These are phyloP conservation scores for Nakaseomyces glabratus DNA, from an alignment of 1,139 yeast genomes.

Conservation along the genomic window DNA sequence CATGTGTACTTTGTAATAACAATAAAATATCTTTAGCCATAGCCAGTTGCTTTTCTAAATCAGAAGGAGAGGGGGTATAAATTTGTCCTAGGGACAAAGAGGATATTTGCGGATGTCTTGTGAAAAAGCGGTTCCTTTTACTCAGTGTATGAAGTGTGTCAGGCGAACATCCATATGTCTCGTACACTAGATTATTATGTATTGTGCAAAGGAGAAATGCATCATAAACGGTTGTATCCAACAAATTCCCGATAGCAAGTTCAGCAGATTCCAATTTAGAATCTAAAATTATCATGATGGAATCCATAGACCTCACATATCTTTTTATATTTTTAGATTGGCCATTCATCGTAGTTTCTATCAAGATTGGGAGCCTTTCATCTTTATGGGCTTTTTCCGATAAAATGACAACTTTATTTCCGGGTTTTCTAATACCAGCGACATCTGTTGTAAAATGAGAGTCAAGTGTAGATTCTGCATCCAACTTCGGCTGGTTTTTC, in stretches of 20 bases:
- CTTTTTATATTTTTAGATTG: constrained; percentile 7
- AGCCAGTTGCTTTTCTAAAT: too few relatives aligned
- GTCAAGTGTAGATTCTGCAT: too few relatives aligned
- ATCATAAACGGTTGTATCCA: constrained; percentile 15
- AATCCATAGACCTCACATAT: constrained; percentile 12
- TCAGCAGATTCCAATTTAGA: constrained; percentile 1
- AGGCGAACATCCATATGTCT: constrained; percentile 2
- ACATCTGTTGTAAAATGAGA: neutral
- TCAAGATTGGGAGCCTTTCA: constrained; percentile 11
- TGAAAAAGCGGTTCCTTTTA: constrained; percentile 2
- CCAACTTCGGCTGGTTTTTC: too few relatives aligned
- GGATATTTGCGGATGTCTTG: too few relatives aligned
- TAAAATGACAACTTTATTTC: constrained; percentile 8
- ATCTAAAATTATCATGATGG: constrained; percentile 8
- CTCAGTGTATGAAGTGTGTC: constrained; percentile 6
- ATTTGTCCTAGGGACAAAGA: too few relatives aligned
- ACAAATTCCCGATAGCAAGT: constrained; percentile 7
- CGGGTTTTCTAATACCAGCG: neutral
- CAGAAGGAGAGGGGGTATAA: too few relatives aligned
- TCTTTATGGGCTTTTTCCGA: constrained; percentile 12
- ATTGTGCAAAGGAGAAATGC: neutral
- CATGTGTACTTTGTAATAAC: neutral
- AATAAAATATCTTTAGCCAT: too few relatives aligned
- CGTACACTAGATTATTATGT: neutral
- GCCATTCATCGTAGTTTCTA: too few relatives aligned